Conservation (phyloP, 225 moss, liverwort and hornwort genomes). For the Marchantia polymorpha region DNA sequence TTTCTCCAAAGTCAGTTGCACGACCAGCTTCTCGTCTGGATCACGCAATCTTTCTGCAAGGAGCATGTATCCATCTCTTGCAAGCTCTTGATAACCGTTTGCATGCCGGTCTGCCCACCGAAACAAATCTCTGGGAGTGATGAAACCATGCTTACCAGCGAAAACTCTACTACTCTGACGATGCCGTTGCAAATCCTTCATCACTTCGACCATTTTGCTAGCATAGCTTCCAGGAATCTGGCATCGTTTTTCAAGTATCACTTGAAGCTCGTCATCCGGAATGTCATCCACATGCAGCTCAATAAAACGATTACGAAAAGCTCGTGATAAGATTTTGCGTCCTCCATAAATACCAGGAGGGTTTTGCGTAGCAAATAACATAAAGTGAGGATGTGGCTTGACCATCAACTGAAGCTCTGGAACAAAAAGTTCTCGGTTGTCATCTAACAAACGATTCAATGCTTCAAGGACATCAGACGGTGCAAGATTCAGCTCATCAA, state of each 20-base stretch:
- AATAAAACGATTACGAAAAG: constrained; percentile 95
- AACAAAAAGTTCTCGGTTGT: constrained; percentile 94
- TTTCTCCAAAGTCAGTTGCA: constrained; percentile 74
- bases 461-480: constrained; percentile 96
- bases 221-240: constrained; percentile 97
- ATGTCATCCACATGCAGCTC: constrained; percentile 98
- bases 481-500: constrained; percentile 94
- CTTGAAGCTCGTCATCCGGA: constrained; percentile 80
- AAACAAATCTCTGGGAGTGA: constrained; percentile 94
- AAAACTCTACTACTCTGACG: constrained; percentile 94
- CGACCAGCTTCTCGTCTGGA: constrained; percentile 72
- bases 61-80: constrained; percentile 86
- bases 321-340: constrained; percentile 85
- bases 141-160: constrained; percentile 98
- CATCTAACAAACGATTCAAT: constrained; percentile 92
- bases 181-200: constrained; percentile 97
- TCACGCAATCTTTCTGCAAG: constrained; percentile 87
- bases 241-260: constrained; percentile 86
- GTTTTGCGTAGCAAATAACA: constrained; percentile 98
- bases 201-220: constrained; percentile 89
- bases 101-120: constrained; percentile 97
- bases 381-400: constrained; percentile 96
- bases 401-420: constrained; percentile 88
- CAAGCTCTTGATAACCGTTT: constrained; percentile 91
- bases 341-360: constrained; percentile 99